phyloP scores from a whole-genome alignment of 331 rosid species.

The Malus hybrid region DNA sequence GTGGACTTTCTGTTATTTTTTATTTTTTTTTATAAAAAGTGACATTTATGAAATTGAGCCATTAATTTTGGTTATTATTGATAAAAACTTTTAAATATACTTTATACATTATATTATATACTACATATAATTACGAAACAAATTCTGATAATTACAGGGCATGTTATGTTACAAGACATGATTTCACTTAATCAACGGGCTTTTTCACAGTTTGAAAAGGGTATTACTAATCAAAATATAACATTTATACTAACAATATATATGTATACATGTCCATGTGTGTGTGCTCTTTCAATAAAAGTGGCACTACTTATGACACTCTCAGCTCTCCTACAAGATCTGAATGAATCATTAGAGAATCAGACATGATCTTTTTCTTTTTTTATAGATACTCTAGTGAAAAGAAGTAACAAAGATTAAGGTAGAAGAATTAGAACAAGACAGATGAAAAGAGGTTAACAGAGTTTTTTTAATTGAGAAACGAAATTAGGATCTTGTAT shows the following conservation, averaged over 20 bases:
- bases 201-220: neutral
- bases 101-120: neutral
- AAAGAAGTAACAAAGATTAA: neutral
- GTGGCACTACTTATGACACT: neutral
- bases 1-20: no score
- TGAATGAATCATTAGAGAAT: no score
- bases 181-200: neutral
- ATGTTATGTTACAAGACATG: neutral
- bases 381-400: neutral
- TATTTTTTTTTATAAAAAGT: no score
- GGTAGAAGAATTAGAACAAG: neutral
- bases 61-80: no score
- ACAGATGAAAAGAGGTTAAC: neutral
- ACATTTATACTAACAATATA: no score
- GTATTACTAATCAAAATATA: neutral
- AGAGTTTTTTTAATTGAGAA: neutral
- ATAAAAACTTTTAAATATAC: neutral
- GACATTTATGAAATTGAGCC: no score
- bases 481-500: neutral
- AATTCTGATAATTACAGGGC: neutral
- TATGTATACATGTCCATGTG: neutral
- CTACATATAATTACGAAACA: neutral
- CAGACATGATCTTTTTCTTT: neutral
- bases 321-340: neutral
- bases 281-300: neutral